phyloP scores from a whole-genome alignment of 2,329 filamentous ascomycete species.

The Leptographium wingfieldii region DNA sequence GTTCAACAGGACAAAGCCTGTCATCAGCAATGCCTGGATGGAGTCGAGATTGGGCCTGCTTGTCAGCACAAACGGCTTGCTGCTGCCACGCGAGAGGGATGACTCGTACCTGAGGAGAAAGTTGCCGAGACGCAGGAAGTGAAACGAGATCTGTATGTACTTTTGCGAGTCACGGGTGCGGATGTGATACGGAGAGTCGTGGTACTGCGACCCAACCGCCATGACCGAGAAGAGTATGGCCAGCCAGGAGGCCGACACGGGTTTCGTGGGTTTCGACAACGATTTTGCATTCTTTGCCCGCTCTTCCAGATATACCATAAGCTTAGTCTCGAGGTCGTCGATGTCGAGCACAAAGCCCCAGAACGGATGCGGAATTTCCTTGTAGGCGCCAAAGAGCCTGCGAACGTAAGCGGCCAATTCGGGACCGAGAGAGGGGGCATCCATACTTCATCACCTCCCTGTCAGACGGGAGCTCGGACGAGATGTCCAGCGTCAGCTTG shows the following conservation, averaged over 20 bases:
- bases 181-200: conserved; percentile 50
- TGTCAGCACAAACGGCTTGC: not conserved
- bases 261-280: conserved; percentile 30
- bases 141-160: conserved; percentile 52
- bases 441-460: conserved; percentile 54
- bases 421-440: not conserved
- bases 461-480: conserved; percentile 48
- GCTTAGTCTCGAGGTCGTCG: conserved; percentile 49
- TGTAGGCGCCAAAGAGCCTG: conserved; percentile 53
- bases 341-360: conserved; percentile 57
- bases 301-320: conserved; percentile 54
- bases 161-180: conserved; percentile 46
- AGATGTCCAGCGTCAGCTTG: conserved; percentile 46
- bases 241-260: conserved; percentile 52
- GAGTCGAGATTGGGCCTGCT: conserved; percentile 49
- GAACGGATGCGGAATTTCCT: conserved; percentile 54
- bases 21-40: conserved; percentile 50
- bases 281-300: conserved; percentile 42
- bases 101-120: conserved; percentile 38
- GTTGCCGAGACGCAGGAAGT: conserved; percentile 51
- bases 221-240: conserved; percentile 53
- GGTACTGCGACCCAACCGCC: conserved; percentile 53
- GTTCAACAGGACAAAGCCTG: conserved; percentile 51
- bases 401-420: not conserved
- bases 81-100: conserved; percentile 14